A percentile compares a stretch with the other conserved stretches of the same genome.
phyloP scores from a whole-genome alignment of 345 rosid species.

The Populus simonii region DNA sequence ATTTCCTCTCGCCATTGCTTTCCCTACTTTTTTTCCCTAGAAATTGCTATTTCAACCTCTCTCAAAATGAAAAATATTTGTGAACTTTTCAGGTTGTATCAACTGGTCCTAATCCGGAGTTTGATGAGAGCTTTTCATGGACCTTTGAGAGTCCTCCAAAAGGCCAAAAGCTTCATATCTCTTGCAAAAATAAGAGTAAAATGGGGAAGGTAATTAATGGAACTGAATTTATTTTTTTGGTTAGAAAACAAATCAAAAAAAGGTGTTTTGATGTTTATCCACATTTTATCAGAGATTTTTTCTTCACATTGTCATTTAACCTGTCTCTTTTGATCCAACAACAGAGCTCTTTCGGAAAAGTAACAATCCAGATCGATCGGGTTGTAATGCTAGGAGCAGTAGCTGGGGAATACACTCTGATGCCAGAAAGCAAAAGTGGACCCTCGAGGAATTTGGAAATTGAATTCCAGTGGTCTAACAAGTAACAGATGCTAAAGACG shows the following conservation, averaged over 20 bases:
- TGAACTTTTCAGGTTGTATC: constrained; percentile 61
- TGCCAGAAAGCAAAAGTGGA: constrained; percentile 95
- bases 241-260: background rate
- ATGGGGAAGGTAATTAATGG: constrained; percentile 81
- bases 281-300: background rate
- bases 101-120: constrained; percentile 95
- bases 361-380: constrained; percentile 92
- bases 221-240: background rate
- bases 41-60: background rate
- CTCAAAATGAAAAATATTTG: background rate
- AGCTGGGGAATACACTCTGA: constrained; percentile 78
- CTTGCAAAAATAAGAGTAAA: constrained; percentile 98
- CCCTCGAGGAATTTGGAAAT: constrained; percentile 86
- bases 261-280: background rate
- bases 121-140: constrained; percentile 99
- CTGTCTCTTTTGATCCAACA: background rate
- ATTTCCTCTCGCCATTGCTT: background rate
- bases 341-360: constrained; percentile 98
- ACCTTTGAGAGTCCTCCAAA: constrained; percentile 97
- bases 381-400: constrained; percentile 98
- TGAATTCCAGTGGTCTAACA: constrained; percentile 98
- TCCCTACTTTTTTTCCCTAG: background rate
- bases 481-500: constrained; percentile 22
- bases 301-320: background rate
- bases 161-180: constrained; percentile 94